Evolutionary conservation across 2,329 filamentous ascomycete genomes (phyloP).

Genomic region (Aspergillus sp.): DNA sequence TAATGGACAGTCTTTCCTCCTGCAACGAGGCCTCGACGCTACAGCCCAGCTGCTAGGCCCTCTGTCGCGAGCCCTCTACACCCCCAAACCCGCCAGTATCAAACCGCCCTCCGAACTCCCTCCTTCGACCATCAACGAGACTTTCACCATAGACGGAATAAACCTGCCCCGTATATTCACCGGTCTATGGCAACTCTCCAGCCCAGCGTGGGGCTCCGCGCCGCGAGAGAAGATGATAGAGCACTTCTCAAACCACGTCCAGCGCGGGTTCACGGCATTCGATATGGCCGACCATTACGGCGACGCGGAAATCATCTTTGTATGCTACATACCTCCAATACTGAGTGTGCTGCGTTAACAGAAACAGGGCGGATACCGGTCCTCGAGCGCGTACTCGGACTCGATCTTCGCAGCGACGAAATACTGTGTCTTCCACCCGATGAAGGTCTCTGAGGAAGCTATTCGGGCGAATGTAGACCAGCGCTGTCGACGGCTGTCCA

Average conservation of each 20-base stretch:
- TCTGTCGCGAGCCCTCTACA: not conserved
- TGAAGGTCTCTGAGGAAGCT: not conserved
- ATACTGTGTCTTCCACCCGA: conserved; percentile 1
- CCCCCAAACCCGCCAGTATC: not conserved
- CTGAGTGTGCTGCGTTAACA: not conserved
- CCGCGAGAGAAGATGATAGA: not conserved
- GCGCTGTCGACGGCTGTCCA: not conserved
- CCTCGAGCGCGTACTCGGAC: not conserved
- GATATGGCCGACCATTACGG: conserved; percentile 7
- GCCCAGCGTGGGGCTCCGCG: conserved; percentile 1
- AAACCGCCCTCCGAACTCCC: not conserved
- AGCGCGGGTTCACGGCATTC: conserved; percentile 2
- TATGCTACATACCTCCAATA: not conserved
- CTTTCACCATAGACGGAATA: not conserved
- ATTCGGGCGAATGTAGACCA: not conserved
- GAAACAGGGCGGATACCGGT: not conserved
- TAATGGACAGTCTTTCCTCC: not conserved
- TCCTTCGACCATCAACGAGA: not conserved
- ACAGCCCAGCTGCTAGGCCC: not conserved
- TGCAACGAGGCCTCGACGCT: not conserved
- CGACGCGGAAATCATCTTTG: conserved; percentile 7
- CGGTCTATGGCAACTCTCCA: conserved; percentile 2
- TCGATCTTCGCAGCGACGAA: conserved; percentile 1
- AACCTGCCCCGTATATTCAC: not conserved
- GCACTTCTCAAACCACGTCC: not conserved